These are phyloP conservation scores for Yarrowia sp. DNA, from an alignment of 805 yeast species.

Conservation along the genomic window DNA sequence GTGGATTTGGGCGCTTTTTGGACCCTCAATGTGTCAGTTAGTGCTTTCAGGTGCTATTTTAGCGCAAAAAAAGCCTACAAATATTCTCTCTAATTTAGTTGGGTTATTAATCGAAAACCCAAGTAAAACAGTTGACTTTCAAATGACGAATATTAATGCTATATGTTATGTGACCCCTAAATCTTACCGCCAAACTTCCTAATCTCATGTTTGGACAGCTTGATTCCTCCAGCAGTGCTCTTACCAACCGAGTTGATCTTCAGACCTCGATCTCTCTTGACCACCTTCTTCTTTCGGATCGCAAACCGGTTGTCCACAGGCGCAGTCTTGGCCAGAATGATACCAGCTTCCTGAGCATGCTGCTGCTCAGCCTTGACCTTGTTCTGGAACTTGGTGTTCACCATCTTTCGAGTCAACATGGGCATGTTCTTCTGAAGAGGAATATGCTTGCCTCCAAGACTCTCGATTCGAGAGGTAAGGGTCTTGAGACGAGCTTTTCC, in stretches of 20 bases:
- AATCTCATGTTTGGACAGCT: conserved; percentile 71
- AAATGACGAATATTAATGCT: too few relatives aligned
- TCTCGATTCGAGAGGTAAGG: conserved; percentile 49
- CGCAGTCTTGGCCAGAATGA: conserved; percentile 67
- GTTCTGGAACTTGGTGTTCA: conserved; percentile 63
- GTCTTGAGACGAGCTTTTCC: conserved; percentile 52
- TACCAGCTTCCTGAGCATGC: conserved; percentile 90
- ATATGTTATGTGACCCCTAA: too few relatives aligned
- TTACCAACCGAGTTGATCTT: conserved; percentile 77
- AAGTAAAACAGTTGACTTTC: too few relatives aligned
- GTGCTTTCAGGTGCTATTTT: too few relatives aligned
- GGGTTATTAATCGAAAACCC: too few relatives aligned
- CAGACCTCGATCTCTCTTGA: conserved; percentile 76
- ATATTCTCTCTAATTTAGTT: too few relatives aligned
- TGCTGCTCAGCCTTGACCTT: conserved; percentile 64
- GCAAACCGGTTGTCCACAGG: conserved; percentile 38
- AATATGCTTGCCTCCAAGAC: conserved; percentile 47
- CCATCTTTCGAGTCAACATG: conserved; percentile 85
- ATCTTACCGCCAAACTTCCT: conserved; percentile 47
- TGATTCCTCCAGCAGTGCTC: conserved; percentile 78
- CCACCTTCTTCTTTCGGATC: conserved; percentile 52
- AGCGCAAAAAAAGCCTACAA: too few relatives aligned
- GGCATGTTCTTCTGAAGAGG: conserved; percentile 75
- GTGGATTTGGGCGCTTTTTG: too few relatives aligned
- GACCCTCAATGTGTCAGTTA: too few relatives aligned